These are phyloP conservation scores for Talaromyces amestolkiae DNA, from an alignment of 2,329 filamentous ascomycete genomes.

Conservation along the genomic window DNA sequence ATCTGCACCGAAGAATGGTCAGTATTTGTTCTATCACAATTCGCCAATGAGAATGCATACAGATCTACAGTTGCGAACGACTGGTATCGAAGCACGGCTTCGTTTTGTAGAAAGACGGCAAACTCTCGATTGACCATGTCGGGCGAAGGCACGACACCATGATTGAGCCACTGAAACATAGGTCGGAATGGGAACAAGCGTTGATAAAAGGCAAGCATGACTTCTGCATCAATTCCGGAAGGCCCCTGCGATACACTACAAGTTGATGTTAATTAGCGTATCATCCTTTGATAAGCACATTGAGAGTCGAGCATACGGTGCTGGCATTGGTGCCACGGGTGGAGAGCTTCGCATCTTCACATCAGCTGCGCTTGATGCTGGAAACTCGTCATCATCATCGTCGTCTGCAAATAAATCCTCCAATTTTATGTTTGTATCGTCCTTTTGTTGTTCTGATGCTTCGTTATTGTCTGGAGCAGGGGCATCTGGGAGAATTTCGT, in stretches of 20 bases:
- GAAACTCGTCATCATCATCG: slow-evolving; percentile 55
- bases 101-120: slow-evolving; percentile 89
- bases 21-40: not conserved
- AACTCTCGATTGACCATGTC: slow-evolving; percentile 95
- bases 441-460: slow-evolving; percentile 20
- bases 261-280: slow-evolving; percentile 18
- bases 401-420: slow-evolving; percentile 62
- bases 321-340: slow-evolving; percentile 31
- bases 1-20: slow-evolving; percentile 44
- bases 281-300: not conserved
- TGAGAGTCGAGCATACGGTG: slow-evolving; percentile 33
- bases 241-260: slow-evolving; percentile 23
- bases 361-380: slow-evolving; percentile 51
- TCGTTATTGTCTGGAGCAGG: slow-evolving; percentile 21
- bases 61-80: slow-evolving; percentile 68
- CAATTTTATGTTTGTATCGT: slow-evolving; percentile 40
- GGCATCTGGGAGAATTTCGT: slow-evolving; percentile 45
- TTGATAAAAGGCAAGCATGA: slow-evolving; percentile 93
- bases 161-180: slow-evolving; percentile 97
- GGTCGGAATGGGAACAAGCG: slow-evolving; percentile 92
- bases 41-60: slow-evolving; percentile 34
- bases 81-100: slow-evolving; percentile 90
- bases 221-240: slow-evolving; percentile 67
- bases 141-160: slow-evolving; percentile 77
- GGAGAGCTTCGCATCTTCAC: slow-evolving; percentile 44